These are phyloP conservation scores for Corymbia calophylla DNA, from an alignment of 441 rosid genomes.

Conservation along the genomic window DNA sequence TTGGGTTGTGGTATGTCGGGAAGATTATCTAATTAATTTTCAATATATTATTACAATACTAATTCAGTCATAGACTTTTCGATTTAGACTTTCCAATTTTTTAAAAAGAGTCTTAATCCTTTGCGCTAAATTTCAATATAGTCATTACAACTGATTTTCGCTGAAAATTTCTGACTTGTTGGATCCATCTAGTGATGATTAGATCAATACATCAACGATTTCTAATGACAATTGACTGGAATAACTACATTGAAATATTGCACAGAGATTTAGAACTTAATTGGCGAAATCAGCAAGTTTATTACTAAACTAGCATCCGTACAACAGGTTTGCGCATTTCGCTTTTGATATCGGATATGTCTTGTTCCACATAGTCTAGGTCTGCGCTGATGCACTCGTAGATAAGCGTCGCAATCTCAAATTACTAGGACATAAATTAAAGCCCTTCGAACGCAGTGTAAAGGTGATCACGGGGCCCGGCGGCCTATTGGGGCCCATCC, in stretches of 20 bases:
- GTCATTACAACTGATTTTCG: accelerated
- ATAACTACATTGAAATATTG: not conserved
- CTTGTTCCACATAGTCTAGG: not conserved
- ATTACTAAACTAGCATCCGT: too few species aligned
- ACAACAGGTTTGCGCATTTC: not conserved
- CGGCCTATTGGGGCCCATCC: not conserved
- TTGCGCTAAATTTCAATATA: too few species aligned
- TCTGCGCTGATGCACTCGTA: not conserved
- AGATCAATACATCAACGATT: too few species aligned
- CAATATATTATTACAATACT: too few species aligned
- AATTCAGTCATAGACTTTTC: too few species aligned
- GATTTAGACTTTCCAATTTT: too few species aligned
- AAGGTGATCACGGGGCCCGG: not conserved
- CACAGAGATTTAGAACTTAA: too few species aligned
- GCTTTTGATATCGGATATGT: not conserved
- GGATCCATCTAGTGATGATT: not conserved
- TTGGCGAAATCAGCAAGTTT: too few species aligned
- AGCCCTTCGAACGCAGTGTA: not conserved
- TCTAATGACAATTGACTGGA: too few species aligned
- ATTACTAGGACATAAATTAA: not conserved
- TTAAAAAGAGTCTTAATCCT: too few species aligned
- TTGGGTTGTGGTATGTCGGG: not conserved
- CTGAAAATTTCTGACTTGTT: not conserved
- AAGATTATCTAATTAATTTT: too few species aligned
- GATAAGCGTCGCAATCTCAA: not conserved